Percentiles rank a stretch among this genome's conserved stretches.
phyloP scores from a whole-genome alignment of 202 grass and related monocot species.

The Digitaria exilis region DNA sequence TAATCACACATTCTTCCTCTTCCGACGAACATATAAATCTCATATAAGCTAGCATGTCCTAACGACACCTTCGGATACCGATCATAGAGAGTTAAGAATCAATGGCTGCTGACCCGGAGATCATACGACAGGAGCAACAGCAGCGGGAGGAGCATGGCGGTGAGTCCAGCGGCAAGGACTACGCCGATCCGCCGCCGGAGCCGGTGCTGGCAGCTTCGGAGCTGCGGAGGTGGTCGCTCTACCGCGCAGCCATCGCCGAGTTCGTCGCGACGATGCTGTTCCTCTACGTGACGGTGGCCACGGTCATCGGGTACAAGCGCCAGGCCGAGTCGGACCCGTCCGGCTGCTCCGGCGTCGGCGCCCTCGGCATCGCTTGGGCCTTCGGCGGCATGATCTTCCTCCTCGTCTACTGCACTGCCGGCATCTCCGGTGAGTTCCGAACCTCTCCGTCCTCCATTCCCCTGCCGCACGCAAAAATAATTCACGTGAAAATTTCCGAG shows the following conservation, averaged over 20 bases:
- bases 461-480: not conserved
- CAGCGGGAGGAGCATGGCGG: not conserved
- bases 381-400: constrained; percentile 97
- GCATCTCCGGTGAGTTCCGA: constrained; percentile 55
- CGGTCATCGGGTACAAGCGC: constrained; percentile 44
- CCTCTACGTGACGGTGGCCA: constrained; percentile 46
- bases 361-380: constrained; percentile 56
- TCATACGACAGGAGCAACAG: not conserved
- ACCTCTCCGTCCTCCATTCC: no score
- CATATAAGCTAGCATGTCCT: no score
- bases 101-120: constrained; percentile 5
- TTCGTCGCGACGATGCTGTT: constrained; percentile 56
- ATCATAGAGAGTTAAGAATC: not conserved
- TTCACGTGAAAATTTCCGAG: no score
- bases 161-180: constrained; percentile 17
- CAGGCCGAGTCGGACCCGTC: not conserved
- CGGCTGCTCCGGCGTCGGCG: constrained; percentile 27
- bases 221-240: constrained; percentile 50
- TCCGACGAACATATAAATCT: no score
- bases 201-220: constrained; percentile 32
- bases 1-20: no score
- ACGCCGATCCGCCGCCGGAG: constrained; percentile 16
- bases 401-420: constrained; percentile 94
- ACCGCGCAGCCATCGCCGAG: constrained; percentile 51
- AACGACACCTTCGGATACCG: no score